A percentile compares a stretch with the other conserved stretches of the same genome.
These are phyloP conservation scores for Aspergillus pseudoglaucus DNA, from an alignment of 2,329 filamentous ascomycete species.

Conservation along the genomic window DNA sequence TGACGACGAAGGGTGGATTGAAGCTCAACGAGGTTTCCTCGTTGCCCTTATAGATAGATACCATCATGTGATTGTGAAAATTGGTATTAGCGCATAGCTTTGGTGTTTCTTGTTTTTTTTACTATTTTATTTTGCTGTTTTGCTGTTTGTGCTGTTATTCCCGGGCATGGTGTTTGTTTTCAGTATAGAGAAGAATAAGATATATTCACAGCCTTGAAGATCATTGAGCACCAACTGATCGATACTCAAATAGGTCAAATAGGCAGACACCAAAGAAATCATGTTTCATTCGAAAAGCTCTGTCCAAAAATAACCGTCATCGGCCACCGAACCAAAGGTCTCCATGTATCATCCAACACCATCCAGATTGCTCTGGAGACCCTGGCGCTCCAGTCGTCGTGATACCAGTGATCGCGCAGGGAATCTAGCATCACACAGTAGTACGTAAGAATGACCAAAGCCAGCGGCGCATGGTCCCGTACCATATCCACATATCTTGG, in stretches of 20 bases:
- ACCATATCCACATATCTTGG: conserved; percentile 31
- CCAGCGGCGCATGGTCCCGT: conserved; percentile 30
- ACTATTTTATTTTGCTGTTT: neutral
- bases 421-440: conserved; percentile 54
- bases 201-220: too few species aligned
- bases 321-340: conserved; percentile 22
- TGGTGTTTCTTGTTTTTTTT: neutral
- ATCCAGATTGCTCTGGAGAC: conserved; percentile 57
- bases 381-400: conserved; percentile 58
- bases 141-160: too few species aligned
- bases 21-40: conserved; percentile 7
- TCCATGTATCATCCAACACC: conserved; percentile 25
- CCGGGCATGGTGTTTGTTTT: too few species aligned
- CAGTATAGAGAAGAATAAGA: too few species aligned
- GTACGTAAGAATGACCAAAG: conserved; percentile 56
- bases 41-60: conserved; percentile 5
- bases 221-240: too few species aligned
- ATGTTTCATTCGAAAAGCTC: conserved; percentile 9
- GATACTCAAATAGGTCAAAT: neutral
- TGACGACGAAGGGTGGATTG: conserved; percentile 14
- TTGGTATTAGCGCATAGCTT: neutral
- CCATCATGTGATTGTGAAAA: neutral
- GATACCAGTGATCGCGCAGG: conserved; percentile 58
- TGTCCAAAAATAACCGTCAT: conserved; percentile 26
- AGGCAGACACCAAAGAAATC: neutral